Conservation (phyloP, 2,329 filamentous ascomycete genomes). For the Xylaria sp. region DNA sequence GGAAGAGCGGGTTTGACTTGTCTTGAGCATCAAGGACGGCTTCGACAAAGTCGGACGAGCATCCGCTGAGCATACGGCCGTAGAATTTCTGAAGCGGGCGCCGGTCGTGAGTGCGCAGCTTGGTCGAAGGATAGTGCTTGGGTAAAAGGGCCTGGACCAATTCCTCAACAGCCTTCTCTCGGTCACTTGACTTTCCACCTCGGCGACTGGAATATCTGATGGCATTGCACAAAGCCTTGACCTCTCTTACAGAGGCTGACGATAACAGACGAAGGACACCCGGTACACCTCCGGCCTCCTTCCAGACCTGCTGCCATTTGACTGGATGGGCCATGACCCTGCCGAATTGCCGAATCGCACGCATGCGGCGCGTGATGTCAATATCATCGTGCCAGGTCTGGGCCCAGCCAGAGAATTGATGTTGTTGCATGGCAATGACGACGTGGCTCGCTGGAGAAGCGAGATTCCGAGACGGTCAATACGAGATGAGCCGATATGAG, state of each 20-base stretch:
- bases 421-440: conserved; percentile 3
- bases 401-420: conserved; percentile 11
- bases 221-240: conserved; percentile 10
- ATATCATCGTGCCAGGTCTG: conserved; percentile 9
- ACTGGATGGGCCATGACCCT: conserved; percentile 4
- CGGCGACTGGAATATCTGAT: conserved; percentile 10
- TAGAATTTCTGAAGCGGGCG: conserved; percentile 15
- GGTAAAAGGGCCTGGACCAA: conserved; percentile 15
- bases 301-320: conserved; percentile 11
- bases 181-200: conserved; percentile 11
- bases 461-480: not conserved
- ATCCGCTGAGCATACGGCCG: conserved; percentile 12
- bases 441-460: not conserved
- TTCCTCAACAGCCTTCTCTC: conserved; percentile 10
- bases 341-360: conserved; percentile 10
- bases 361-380: not conserved
- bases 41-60: conserved; percentile 15
- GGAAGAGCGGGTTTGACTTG: conserved; percentile 14
- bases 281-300: conserved; percentile 12
- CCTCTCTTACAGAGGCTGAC: conserved; percentile 11
- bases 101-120: conserved; percentile 9
- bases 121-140: conserved; percentile 14
- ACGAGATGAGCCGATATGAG: not conserved
- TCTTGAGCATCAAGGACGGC: conserved; percentile 9
- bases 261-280: conserved; percentile 14